Conservation (phyloP, 2,329 filamentous ascomycete genomes). For the Diaporthe ilicicola region DNA sequence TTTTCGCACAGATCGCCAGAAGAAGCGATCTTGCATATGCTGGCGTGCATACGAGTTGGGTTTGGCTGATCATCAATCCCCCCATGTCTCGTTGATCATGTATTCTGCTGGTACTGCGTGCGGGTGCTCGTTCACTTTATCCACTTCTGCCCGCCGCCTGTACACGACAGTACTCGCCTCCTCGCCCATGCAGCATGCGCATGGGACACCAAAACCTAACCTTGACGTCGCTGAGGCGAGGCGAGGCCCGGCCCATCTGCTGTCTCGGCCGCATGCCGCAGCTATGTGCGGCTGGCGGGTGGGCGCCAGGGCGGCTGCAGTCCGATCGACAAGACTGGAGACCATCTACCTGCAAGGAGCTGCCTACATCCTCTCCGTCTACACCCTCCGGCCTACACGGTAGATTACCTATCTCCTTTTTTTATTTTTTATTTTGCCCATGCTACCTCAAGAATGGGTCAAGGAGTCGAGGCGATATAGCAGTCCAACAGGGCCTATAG, state of each 20-base stretch:
- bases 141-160: neutral
- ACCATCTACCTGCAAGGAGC: no score
- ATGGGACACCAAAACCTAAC: neutral
- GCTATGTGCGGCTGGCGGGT: slow-evolving; percentile 12
- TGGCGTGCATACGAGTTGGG: slow-evolving; percentile 18
- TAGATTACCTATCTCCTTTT: neutral
- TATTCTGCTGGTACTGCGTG: neutral
- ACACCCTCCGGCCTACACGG: no score
- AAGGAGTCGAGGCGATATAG: neutral
- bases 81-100: neutral
- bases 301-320: neutral
- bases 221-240: slow-evolving; percentile 10
- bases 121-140: neutral
- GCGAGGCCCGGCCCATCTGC: slow-evolving; percentile 24
- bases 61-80: slow-evolving; percentile 5
- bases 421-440: neutral
- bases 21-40: slow-evolving; percentile 28
- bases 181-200: no score
- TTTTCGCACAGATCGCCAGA: slow-evolving; percentile 18
- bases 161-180: neutral
- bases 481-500: neutral
- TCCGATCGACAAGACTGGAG: neutral
- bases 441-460: neutral
- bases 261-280: slow-evolving; percentile 31
- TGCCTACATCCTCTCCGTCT: no score